Conservation (phyloP, 768 basidiomycete species). For the Cyathus striatus region DNA sequence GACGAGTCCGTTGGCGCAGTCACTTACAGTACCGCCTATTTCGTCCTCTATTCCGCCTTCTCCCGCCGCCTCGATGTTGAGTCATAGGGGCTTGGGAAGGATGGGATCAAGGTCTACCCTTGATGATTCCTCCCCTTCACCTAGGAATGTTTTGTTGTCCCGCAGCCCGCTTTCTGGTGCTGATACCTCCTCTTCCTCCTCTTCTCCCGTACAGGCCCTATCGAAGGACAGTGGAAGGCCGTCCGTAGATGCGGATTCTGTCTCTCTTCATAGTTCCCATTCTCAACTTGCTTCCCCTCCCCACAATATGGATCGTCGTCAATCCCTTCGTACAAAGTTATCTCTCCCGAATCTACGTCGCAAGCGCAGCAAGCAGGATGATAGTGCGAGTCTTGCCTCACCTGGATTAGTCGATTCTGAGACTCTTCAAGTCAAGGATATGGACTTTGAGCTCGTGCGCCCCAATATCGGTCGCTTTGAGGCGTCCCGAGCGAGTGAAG, state of each 20-base stretch:
- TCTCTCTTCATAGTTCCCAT: constrained; percentile 28
- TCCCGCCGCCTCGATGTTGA: no score
- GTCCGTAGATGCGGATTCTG: no score
- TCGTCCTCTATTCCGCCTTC: no score
- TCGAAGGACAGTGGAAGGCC: no score
- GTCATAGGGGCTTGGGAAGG: no score
- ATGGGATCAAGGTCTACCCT: no score
- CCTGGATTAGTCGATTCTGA: constrained; percentile 28
- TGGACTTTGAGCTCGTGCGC: constrained; percentile 75
- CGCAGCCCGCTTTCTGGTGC: no score
- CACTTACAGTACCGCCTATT: no score
- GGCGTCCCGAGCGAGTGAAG: constrained; percentile 46
- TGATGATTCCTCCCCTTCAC: no score
- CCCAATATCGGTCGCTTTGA: constrained; percentile 45
- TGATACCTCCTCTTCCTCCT: constrained; percentile 3
- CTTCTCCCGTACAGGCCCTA: no score
- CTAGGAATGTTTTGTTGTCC: no score
- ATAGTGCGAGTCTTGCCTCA: constrained; percentile 17
- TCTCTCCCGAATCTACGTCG: constrained; percentile 64
- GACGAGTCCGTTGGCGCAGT: constrained; percentile 30
- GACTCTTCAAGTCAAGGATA: constrained; percentile 71
- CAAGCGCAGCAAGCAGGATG: constrained; percentile 34
- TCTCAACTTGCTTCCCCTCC: constrained; percentile 33
- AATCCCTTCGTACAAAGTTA: constrained; percentile 58
- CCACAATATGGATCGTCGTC: constrained; percentile 28